These are phyloP conservation scores for Leptodontidium sp. DNA, from an alignment of 2,329 filamentous ascomycete species.

Conservation along the genomic window DNA sequence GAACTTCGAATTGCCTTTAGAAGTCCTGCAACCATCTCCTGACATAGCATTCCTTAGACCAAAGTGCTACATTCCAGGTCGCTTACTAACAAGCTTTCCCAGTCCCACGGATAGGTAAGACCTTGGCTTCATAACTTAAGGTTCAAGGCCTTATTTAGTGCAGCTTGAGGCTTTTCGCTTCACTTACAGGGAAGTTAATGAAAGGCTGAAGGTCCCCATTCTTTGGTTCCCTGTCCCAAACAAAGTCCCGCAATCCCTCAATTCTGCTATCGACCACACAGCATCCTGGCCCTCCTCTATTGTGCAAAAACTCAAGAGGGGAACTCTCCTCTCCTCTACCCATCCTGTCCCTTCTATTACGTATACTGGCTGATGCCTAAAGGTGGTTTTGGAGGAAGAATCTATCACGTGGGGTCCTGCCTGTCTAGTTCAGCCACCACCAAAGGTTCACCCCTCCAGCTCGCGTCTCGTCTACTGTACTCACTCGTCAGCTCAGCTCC, in stretches of 20 bases:
- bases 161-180: conserved; percentile 6
- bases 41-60: neutral
- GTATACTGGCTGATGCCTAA: neutral
- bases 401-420: neutral
- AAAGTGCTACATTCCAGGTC: neutral
- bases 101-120: neutral
- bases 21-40: neutral
- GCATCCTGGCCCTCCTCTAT: too few relatives aligned
- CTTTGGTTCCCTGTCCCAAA: neutral
- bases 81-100: conserved; percentile 7
- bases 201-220: neutral
- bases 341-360: too few relatives aligned
- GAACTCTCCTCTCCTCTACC: too few relatives aligned
- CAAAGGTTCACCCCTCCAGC: conserved; percentile 6
- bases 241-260: neutral
- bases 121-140: conserved; percentile 5
- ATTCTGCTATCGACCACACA: too few relatives aligned
- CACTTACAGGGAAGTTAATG: neutral
- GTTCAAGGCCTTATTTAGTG: neutral
- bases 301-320: too few relatives aligned
- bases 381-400: neutral
- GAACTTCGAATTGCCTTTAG: neutral
- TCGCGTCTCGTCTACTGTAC: neutral
- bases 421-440: conserved; percentile 3
- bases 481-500: too few relatives aligned